phyloP scores from a whole-genome alignment of 2,329 filamentous ascomycete species.

The Onygenales sp. region DNA sequence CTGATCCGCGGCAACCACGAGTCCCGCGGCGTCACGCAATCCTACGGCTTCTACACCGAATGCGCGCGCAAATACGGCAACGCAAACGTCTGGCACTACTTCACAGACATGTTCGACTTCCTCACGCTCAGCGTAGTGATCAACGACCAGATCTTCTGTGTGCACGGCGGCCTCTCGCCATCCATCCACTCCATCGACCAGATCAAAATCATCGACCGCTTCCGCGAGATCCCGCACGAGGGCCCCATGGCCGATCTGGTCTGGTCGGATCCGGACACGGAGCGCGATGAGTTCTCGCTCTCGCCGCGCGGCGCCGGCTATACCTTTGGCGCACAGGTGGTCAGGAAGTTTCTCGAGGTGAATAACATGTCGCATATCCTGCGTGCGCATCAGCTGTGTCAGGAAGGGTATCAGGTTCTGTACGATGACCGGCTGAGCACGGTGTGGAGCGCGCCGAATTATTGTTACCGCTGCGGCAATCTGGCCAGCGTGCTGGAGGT shows the following conservation, averaged over 20 bases:
- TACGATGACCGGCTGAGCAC: slow-evolving; percentile 93
- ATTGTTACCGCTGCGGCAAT: slow-evolving; percentile 92
- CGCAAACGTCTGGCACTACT: slow-evolving; percentile 98
- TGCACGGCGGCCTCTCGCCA: slow-evolving; percentile 82
- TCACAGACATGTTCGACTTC: slow-evolving; percentile 99
- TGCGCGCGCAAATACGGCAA: slow-evolving; percentile 98
- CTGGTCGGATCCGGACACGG: slow-evolving; percentile 96
- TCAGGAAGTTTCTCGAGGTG: slow-evolving; percentile 95
- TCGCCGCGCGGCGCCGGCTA: slow-evolving; percentile 91
- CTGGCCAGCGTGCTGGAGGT: slow-evolving; percentile 96
- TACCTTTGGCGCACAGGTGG: slow-evolving; percentile 94
- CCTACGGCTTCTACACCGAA: slow-evolving; percentile 98
- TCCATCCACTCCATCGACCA: slow-evolving; percentile 98
- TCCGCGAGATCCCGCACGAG: slow-evolving; percentile 96
- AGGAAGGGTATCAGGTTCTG: slow-evolving; percentile 94
- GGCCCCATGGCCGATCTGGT: slow-evolving; percentile 99
- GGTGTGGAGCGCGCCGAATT: slow-evolving; percentile 96
- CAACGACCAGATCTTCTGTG: slow-evolving; percentile 97
- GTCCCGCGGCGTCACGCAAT: slow-evolving; percentile 93
- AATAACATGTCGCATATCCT: slow-evolving; percentile 98
- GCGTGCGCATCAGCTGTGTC: slow-evolving; percentile 94
- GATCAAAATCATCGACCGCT: slow-evolving; percentile 98
- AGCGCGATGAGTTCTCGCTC: slow-evolving; percentile 91
- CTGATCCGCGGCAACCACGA: slow-evolving; percentile 97
- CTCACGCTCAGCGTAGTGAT: slow-evolving; percentile 94